Evolutionary conservation across 768 basidiomycete genomes (phyloP), one percentile per base, ranked within the genome.

Genomic region (Chalciporus chontae): DNA sequence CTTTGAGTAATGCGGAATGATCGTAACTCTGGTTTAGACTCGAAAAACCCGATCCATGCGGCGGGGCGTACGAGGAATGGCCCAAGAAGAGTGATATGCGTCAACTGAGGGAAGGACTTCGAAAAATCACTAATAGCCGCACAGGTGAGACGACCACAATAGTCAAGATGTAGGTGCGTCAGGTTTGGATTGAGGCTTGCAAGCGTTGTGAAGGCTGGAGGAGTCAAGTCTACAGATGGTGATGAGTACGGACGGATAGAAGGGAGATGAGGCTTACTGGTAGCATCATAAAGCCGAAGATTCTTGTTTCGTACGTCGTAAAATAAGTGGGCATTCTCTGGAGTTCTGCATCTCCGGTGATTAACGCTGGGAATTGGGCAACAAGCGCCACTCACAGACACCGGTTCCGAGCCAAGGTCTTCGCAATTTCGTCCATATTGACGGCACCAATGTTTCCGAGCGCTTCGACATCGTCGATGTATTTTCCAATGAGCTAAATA

Each of bases 401-500:
- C 34, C 94, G 74, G 60, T 85, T 90, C 60, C 86, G 88, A 8
- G 87, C 84, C 18, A 96, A 72, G 4, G 90, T 84, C 64, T 85
- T 90, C 13, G 87, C 79, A 41, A 97, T 87, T 37, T 84, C 81
- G 51, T 94, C 84, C 73, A 92, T 74, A 62, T 94, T 97, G 67
- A 90, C 66, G 1, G 79, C 58, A 0, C 94, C 93, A 44, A 97
- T 88, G 60, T 95, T 87, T 0, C 95, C 95, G 14, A 94, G 70
- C 0, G 86, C 84, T 54, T 92, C 90, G 6, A 98, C 85, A 57
- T 95, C 90, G 49, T 93, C 79, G 49, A 97, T 95, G 63, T 91
- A 82, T 50, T 81, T 79, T 15, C 87, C 85, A 49, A 97, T 84
- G 19, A 96, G 71, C 89, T 94, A 48, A 51, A 43, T 49, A 9